A percentile compares a stretch with the other conserved stretches of the same genome.
Conservation (phyloP, 352 stramenopile species). For the Pythium aphanidermatum region DNA sequence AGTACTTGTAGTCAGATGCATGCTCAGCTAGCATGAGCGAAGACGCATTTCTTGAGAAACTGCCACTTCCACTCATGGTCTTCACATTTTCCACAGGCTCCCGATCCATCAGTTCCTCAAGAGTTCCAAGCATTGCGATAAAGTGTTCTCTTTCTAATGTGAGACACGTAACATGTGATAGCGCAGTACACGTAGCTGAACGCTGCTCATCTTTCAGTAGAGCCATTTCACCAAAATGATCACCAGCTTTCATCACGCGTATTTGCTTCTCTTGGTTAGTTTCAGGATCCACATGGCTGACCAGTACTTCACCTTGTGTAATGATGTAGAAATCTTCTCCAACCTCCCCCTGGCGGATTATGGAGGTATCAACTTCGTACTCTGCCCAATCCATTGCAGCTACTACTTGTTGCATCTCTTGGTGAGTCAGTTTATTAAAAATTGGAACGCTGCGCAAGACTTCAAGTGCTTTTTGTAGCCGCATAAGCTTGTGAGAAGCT, state of each 20-base stretch:
- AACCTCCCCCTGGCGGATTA: slow-evolving; percentile 69
- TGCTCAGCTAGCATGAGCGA: slow-evolving; percentile 27
- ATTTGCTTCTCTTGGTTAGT: slow-evolving; percentile 42
- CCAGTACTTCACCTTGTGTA: slow-evolving; percentile 64
- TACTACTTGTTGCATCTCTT: slow-evolving; percentile 63
- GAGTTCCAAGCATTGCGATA: slow-evolving; percentile 70
- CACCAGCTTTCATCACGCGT: slow-evolving; percentile 54
- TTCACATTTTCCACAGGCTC: slow-evolving; percentile 27
- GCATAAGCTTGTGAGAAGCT: slow-evolving; percentile 63
- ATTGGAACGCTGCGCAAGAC: slow-evolving; percentile 51
- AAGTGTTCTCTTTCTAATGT: slow-evolving; percentile 66
- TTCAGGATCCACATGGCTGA: slow-evolving; percentile 46
- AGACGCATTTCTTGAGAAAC: slow-evolving; percentile 28
- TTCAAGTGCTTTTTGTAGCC: slow-evolving; percentile 49
- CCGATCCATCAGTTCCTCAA: slow-evolving; percentile 75
- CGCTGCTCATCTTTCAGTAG: slow-evolving; percentile 90
- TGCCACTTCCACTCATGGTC: slow-evolving; percentile 2
- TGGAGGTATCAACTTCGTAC: slow-evolving; percentile 39
- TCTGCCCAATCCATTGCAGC: slow-evolving; percentile 82
- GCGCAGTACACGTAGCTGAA: slow-evolving; percentile 87
- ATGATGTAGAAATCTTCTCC: slow-evolving; percentile 79
- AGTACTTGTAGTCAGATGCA: slow-evolving; percentile 59
- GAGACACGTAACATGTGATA: slow-evolving; percentile 52
- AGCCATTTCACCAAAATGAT: slow-evolving; percentile 94
- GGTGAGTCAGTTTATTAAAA: slow-evolving; percentile 59